Base-by-base conservation (phyloP, 1,284 basidiomycete species). In the Cutaneotrichosporon sp. region DNA sequence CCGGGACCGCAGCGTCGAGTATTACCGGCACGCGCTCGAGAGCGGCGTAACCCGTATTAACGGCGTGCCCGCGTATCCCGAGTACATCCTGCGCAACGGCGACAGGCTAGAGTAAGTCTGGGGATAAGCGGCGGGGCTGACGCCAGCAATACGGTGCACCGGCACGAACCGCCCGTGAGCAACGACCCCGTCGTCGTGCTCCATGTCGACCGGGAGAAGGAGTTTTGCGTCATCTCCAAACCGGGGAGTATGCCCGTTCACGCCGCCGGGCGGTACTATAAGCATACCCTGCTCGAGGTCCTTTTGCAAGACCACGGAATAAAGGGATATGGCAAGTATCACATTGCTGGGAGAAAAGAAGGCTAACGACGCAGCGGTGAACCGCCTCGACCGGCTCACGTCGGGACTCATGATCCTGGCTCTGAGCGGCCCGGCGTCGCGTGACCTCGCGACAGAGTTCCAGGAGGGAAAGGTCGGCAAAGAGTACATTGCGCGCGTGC, bases 391-490 rank as follows among this genome's bases (percentile, higher is more conserved):
- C 75, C 81, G 96, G 46, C 79, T 98, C 17, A 98, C 96, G 0
- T 94, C 90, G 0, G 96, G 96, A 4, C 80, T 97, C 51, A 94
- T 99, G 92, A 89, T 99, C 60, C 80, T 97, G 50, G 90, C 91
- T 0, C 79, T 92, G 13, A 86, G 85, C 13, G 78, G 84, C 2
- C 77, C 83, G 43, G 81, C 87, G 22, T 90, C 92, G 0, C 80
- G 83, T 18, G 73, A 78, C 15, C 77, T 98, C 20, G 85, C 89
- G 1, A 79, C 81, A 13, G 90, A 94, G 74, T 97, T 98, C 69
- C 79, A 83, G 56, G 81, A 82, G 7, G 88, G 89, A 0, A 81
- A 81, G 15, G 84, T 97, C 42, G 81, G 81, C 60, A 97, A 97
- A 75, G 90, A 94, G 68, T 97, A 97, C 66, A 80, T 97, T 37